Base-by-base conservation (phyloP, 805 yeast species). In the Torulaspora gathmanii region DNA sequence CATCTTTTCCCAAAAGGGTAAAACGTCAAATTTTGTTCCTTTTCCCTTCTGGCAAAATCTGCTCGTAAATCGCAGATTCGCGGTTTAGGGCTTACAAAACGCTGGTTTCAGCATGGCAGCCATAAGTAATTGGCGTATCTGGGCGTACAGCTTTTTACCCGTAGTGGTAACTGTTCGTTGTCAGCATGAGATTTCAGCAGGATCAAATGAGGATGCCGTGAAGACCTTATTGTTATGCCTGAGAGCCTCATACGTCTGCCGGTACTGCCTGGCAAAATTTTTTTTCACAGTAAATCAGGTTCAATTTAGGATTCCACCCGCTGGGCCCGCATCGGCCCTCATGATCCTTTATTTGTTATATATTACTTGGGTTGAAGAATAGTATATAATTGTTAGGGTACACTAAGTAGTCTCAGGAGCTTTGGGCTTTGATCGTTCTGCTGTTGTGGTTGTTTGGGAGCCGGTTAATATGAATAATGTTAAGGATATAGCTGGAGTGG, bases 381-480 rank as follows among this genome's bases (percentile, higher is more conserved):
- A 37, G 40, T 26, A 26, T 37, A 37, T 37, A 26, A 15, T 23
- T 26, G 25, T 29, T 26, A 25, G 31, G 16, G 27, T 11, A 37
- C 27, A 26, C 11, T 16, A 26, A 16, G 10, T 26, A 6, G 11
- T 7, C 16, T 13, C 23, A n/a, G 15, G 30, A 22, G 12, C 4
- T 16, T 23, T 22, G 10, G 33, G 25, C 25, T 27, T 37, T 23
- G 15, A 37, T 26, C 26, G n/a, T 37, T 37, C 33, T 23, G 26
- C 16, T 16, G 3, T 26, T 15, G 16, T 29, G 27, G 16, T 11
- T 26, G 31, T 31, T 34, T 42, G 40, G 42, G 41, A 30, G 42
- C 20, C 30, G 42, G 42, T 34, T 39, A 39, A 39, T 39, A 40
- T 41, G 46, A 47, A 35, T 33, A 20, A 34, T 41, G 44, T 35